phyloP scores from a whole-genome alignment of 169 alveolate genomes.

The Fabrea salina region DNA sequence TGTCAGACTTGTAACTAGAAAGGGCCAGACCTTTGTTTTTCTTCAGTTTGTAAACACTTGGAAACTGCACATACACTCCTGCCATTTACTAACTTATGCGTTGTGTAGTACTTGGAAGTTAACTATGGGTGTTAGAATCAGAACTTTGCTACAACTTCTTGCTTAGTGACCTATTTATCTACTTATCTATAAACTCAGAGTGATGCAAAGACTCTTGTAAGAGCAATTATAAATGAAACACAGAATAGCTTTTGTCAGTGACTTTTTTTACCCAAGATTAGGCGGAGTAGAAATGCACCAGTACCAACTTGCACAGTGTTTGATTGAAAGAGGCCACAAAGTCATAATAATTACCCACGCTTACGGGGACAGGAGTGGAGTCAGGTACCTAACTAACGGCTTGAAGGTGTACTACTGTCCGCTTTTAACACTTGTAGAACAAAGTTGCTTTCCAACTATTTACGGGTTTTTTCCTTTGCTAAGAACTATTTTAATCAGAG shows the following conservation, averaged over 20 bases:
- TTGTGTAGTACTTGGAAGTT: too few species aligned
- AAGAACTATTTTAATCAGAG: constrained; percentile 93
- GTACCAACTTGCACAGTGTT: constrained; percentile 92
- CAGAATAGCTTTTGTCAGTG: constrained; percentile 70
- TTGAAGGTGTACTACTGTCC: constrained; percentile 97
- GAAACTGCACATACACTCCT: too few species aligned
- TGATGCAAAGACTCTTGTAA: too few species aligned
- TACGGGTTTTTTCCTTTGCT: constrained; percentile 71
- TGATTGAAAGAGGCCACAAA: constrained; percentile 93
- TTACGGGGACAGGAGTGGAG: constrained; percentile 92
- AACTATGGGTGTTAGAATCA: too few species aligned
- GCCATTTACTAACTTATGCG: too few species aligned
- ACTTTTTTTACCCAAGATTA: constrained; percentile 94
- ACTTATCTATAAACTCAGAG: too few species aligned
- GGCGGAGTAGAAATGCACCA: constrained; percentile 99
- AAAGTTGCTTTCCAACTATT: constrained; percentile 70
- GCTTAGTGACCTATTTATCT: too few species aligned
- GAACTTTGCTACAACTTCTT: too few species aligned
- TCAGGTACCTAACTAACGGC: constrained; percentile 97
- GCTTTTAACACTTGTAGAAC: constrained; percentile 79
- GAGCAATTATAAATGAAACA: too few species aligned
- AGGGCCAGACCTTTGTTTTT: constrained; percentile 11
- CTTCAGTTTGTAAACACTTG: too few species aligned
- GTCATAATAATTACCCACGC: constrained; percentile 95
- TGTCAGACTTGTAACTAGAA: neutral